Base-by-base conservation (phyloP, 1,139 yeast species). In the Diutina ranongensis region DNA sequence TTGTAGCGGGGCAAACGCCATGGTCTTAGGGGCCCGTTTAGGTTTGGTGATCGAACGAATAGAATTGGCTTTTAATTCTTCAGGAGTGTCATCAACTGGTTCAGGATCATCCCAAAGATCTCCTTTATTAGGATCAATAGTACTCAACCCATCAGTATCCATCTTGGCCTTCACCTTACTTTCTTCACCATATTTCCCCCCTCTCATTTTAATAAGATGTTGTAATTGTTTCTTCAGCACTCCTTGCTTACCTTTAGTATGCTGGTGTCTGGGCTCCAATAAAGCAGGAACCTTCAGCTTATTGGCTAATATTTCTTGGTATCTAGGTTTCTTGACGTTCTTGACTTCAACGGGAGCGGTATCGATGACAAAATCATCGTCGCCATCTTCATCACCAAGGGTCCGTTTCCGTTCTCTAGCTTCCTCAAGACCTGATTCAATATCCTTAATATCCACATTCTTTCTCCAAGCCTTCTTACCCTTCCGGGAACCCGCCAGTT, bases 401-500 rank as follows among this genome's bases (percentile, higher is more conserved):
- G 75, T 71, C 47, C 83, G 72, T 55, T 83, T 76, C 49, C 78
- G 75, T 47, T 84, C 94, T 48, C 87, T 71, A 46, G 74, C 71
- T 44, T 75, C 78, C 52, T 83, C 94, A 45, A 92, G 67, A 7
- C 81, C 83, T 40, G 67, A 63, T 58, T 84, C 88, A 46, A 92
- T 67, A 50, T 87, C 96, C 21, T 78, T 79, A 25, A 92, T 68
- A 58, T 92, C 95, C 49, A 92, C 85, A 61, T 92, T 86, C 64
- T 92, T 92, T 63, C 97, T 81, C 98, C 98, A 92, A 5, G 97
- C 84, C 60, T 75, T 81, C 71, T 85, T 89, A 46, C 96, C 95
- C 68, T 92, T 92, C 57, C 97, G 76, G 5, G 96, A 85, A n/a
- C 31, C 16, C 15, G 42, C 18, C 42, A 38, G 42, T 16, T 38